These are phyloP conservation scores for Tricholoma hemisulphureum DNA, from an alignment of 768 basidiomycete genomes.

Conservation along the genomic window DNA sequence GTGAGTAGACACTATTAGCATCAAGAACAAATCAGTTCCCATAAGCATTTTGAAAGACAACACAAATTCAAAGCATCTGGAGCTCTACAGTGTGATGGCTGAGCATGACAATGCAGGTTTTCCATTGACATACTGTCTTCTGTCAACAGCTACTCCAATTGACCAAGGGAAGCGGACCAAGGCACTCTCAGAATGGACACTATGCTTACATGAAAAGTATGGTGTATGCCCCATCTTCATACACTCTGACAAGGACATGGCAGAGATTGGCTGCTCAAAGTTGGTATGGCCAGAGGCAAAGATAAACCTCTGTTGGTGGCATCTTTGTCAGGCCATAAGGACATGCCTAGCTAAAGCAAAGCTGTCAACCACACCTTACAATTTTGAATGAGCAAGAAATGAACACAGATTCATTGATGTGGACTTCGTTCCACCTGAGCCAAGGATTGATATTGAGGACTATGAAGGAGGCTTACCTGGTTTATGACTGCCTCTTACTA, in stretches of 20 bases:
- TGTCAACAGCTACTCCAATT: not conserved
- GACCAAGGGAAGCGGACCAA: not conserved
- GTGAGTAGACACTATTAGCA: too few relatives aligned
- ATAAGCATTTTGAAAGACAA: too few relatives aligned
- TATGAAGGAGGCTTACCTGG: not conserved
- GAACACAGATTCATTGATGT: not conserved
- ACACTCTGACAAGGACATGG: not conserved
- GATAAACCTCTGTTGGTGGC: not conserved
- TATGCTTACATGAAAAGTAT: not conserved
- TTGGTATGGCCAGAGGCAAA: not conserved
- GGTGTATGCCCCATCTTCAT: not conserved
- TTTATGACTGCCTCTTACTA: not conserved
- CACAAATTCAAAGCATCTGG: too few relatives aligned
- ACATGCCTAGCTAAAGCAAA: not conserved
- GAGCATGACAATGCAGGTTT: not conserved
- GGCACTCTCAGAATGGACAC: not conserved
- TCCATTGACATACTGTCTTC: not conserved
- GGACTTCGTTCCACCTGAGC: not conserved
- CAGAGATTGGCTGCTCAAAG: not conserved
- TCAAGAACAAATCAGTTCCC: too few relatives aligned
- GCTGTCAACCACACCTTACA: not conserved
- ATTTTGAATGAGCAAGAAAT: not conserved
- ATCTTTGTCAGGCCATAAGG: not conserved
- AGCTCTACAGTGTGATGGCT: not conserved
- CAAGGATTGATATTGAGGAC: not conserved